Conservation (phyloP, 345 rosid species). For the Populus simonii region DNA sequence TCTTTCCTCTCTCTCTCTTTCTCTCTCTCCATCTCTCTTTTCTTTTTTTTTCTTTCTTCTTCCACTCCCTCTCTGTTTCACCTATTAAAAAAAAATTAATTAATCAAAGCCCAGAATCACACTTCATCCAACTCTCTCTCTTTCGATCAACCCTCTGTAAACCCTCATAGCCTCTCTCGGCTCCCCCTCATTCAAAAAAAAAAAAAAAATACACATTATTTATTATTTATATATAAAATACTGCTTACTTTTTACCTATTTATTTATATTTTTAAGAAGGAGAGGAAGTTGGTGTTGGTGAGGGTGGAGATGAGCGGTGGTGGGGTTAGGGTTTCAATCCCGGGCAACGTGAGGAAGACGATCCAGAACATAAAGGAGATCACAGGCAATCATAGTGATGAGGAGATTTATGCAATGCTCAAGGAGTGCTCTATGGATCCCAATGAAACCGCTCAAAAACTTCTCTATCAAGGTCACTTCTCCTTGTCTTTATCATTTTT, state of each 20-base stretch:
- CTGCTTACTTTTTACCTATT: not conserved
- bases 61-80: not conserved
- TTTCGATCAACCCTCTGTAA: not conserved
- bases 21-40: not conserved
- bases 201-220: too few species aligned
- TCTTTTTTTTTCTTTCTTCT: not conserved
- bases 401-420: constrained; percentile 92
- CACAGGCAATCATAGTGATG: constrained; percentile 74
- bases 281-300: constrained; percentile 9
- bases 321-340: constrained; percentile 75
- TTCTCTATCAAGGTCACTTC: constrained; percentile 60
- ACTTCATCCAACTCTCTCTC: not conserved
- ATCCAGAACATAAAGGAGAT: constrained; percentile 77
- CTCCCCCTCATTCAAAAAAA: not conserved
- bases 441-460: constrained; percentile 71
- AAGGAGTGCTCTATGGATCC: constrained; percentile 92
- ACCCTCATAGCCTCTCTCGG: not conserved
- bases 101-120: not conserved
- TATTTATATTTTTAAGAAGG: not conserved
- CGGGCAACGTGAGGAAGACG: constrained; percentile 54
- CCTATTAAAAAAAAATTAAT: too few species aligned
- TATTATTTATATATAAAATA: not conserved
- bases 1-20: not conserved
- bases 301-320: constrained; percentile 63
- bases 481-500: constrained; percentile 1